Evolutionary conservation across 169 alveolate genomes (phyloP).

Genomic region (Cyclospora cayetanensis): DNA sequence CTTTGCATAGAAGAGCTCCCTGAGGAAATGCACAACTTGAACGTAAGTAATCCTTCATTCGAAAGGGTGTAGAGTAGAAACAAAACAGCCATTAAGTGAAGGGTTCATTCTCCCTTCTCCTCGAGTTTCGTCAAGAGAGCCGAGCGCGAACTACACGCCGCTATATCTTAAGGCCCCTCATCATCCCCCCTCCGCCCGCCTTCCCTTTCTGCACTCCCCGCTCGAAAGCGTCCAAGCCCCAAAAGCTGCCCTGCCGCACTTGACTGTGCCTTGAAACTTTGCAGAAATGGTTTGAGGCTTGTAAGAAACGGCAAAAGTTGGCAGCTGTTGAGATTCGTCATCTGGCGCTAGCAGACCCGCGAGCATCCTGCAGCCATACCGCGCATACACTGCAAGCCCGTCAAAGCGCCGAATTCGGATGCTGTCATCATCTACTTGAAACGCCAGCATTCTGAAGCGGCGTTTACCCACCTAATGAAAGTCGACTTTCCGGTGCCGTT

Average conservation of each 20-base stretch:
- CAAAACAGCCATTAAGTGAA: not conserved
- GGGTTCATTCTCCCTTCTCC: not conserved
- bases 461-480: constrained; percentile 90
- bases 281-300: constrained; percentile 99
- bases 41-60: not conserved
- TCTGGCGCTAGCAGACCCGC: constrained; percentile 97
- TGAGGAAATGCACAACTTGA: too few species aligned
- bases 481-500: constrained; percentile 99
- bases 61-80: not conserved
- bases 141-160: too few species aligned
- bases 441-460: too few species aligned
- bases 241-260: too few species aligned
- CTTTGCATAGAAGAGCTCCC: constrained; percentile 91
- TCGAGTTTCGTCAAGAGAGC: too few species aligned
- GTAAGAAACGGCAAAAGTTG: constrained; percentile 94
- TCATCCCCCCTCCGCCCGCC: too few species aligned
- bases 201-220: too few species aligned
- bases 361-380: constrained; percentile 85
- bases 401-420: not conserved
- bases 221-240: too few species aligned
- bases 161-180: too few species aligned
- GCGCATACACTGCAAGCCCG: too few species aligned
- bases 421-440: not conserved
- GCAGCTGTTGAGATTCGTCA: constrained; percentile 88
- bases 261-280: constrained; percentile 97